phyloP scores from a whole-genome alignment of 1,284 basidiomycete species.

The Flammula alnicola region DNA sequence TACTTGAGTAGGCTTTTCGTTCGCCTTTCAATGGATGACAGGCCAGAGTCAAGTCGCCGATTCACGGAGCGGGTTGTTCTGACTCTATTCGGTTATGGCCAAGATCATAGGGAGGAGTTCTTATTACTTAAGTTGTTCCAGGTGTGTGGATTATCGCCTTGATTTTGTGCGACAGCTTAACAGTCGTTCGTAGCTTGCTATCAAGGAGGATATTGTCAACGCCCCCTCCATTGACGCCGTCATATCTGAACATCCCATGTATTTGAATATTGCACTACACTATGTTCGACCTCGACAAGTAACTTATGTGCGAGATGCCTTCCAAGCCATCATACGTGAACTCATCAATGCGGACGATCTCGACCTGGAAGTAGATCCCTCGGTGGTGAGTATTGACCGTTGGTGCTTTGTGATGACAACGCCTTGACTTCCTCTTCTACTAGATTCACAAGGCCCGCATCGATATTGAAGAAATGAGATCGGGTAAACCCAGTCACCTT shows the following conservation, averaged over 20 bases:
- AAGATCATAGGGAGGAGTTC: conserved; percentile 93
- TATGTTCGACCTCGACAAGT: conserved; percentile 90
- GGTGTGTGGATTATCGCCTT: conserved; percentile 46
- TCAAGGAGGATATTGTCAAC: conserved; percentile 76
- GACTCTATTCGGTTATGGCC: conserved; percentile 94
- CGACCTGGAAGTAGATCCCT: conserved; percentile 90
- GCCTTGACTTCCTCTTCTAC: not conserved
- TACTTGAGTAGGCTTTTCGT: conserved; percentile 86
- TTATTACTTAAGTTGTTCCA: conserved; percentile 93
- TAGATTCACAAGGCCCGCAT: conserved; percentile 86
- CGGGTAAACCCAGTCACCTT: conserved; percentile 68
- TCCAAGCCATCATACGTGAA: conserved; percentile 78
- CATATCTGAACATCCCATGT: conserved; percentile 73
- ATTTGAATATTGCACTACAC: conserved; percentile 88
- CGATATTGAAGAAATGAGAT: conserved; percentile 86
- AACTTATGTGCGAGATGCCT: conserved; percentile 81
- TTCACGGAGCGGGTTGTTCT: conserved; percentile 88
- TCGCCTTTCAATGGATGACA: conserved; percentile 59
- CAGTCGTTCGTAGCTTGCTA: conserved; percentile 59
- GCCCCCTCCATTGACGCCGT: conserved; percentile 67
- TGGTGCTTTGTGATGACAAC: not conserved
- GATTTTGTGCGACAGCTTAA: conserved; percentile 52
- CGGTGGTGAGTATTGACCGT: conserved; percentile 66
- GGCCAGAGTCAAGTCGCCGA: conserved; percentile 77
- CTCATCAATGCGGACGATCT: conserved; percentile 79